Percentiles rank a stretch among this genome's conserved stretches.
Conservation (phyloP, 805 yeast species). For the Myxozyma geophila region DNA sequence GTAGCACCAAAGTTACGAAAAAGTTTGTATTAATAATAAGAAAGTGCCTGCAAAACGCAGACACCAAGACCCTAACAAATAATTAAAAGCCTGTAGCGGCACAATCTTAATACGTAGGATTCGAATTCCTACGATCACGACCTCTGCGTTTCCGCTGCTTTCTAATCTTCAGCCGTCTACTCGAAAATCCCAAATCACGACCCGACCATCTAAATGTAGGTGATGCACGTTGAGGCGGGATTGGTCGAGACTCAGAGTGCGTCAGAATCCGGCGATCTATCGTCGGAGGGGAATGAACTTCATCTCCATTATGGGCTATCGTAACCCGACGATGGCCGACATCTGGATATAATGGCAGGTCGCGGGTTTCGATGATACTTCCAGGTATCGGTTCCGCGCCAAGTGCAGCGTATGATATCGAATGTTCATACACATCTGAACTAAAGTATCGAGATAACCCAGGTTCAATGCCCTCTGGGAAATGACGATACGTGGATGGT, state of each 20-base stretch:
- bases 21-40: no score
- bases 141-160: neutral
- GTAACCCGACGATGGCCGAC: conserved; percentile 1
- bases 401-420: neutral
- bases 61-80: neutral
- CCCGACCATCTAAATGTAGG: no score
- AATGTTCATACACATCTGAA: neutral
- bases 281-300: neutral
- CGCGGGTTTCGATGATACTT: neutral
- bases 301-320: neutral
- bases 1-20: no score
- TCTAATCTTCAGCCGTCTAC: neutral
- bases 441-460: neutral
- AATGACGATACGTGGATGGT: neutral
- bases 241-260: neutral
- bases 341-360: neutral
- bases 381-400: neutral
- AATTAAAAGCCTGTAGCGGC: neutral
- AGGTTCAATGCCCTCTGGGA: neutral
- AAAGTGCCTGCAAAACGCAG: neutral
- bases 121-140: neutral
- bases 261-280: neutral
- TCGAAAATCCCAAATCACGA: no score
- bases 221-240: no score
- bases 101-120: neutral